Evolutionary conservation across 1,284 basidiomycete genomes (phyloP), one percentile per base, ranked within the genome.

Genomic region (Puccinia hordei): DNA sequence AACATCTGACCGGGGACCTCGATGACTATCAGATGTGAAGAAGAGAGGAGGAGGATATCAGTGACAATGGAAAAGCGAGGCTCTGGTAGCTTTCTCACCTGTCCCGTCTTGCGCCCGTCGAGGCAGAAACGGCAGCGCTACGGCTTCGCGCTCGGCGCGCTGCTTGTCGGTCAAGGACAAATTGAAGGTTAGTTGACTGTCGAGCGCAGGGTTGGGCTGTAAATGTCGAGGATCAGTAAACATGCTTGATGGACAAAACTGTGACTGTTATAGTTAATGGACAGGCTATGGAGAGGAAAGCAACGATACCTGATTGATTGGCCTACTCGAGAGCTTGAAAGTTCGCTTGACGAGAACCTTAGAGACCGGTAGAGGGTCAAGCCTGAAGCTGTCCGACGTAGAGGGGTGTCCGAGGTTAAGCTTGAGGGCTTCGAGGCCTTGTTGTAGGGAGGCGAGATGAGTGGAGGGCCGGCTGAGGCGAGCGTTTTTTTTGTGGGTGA

Each of bases 161-260:
- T 80, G 78, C 27, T 73, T 71, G 17, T 80, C 78, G 19, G 78
- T 80, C 46, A 80, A 65, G 17, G 57, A 55, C 65, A 80, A 38
- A n/a, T 80, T 80, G 49, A 80, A 80, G 17, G 78, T 80, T 22
- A 80, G 27, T 22, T 71, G 27, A 6, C 13, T 22, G 35, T 69
- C 51, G 38, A n/a, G 46, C 17, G 38, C 22, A 24, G 63, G 41
- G 27, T 9, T 46, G 41, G 63, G 10, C 41, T 38, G 33, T 35
- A 27, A 51, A 38, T 41, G 19, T 0, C 27, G 55, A 73, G 6
- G n/a, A 38, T 59, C 22, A 22, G 30, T 2, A n/a, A 41, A 30
- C 15, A 15, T 71, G 38, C 4, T 44, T n/a, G 19, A 71, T 41
- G n/a, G 38, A n/a, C 46, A 41, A n/a, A 71, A 24, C 46, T 38